Conservation (phyloP, 2,329 filamentous ascomycete species). For the Fusarium haematococcum region DNA sequence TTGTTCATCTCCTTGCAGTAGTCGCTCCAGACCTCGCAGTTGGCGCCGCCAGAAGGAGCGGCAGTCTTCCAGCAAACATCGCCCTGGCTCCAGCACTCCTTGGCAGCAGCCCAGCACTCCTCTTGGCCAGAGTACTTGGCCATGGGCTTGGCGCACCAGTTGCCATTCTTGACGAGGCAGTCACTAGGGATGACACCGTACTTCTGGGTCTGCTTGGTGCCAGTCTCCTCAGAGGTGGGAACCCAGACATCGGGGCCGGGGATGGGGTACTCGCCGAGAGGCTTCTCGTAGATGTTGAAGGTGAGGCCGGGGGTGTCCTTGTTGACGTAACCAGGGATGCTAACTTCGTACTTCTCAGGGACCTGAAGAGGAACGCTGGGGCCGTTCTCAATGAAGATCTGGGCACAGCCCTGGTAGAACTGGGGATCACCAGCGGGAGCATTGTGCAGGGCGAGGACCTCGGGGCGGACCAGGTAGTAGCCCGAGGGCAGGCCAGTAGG, state of each 20-base stretch:
- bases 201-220: constrained; percentile 38
- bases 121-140: constrained; percentile 64
- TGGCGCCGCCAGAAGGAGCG: constrained; percentile 68
- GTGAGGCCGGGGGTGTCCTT: constrained; percentile 65
- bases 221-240: constrained; percentile 46
- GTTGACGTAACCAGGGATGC: constrained; percentile 75
- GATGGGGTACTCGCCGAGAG: constrained; percentile 64
- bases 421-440: constrained; percentile 72
- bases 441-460: constrained; percentile 76
- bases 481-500: constrained; percentile 72
- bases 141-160: constrained; percentile 78
- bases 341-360: constrained; percentile 63
- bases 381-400: constrained; percentile 69
- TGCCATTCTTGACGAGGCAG: constrained; percentile 75
- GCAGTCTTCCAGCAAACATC: constrained; percentile 69
- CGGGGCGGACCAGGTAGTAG: constrained; percentile 78
- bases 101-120: constrained; percentile 70
- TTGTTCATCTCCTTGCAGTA: constrained; percentile 67
- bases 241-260: constrained; percentile 64
- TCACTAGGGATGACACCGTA: constrained; percentile 65
- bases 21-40: constrained; percentile 71
- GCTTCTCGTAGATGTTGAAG: constrained; percentile 72
- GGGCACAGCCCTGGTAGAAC: constrained; percentile 79
- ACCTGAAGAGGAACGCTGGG: constrained; percentile 60
- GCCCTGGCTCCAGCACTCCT: constrained; percentile 69